Conservation (phyloP, 345 rosid species). For the Cochlearia excelsa region DNA sequence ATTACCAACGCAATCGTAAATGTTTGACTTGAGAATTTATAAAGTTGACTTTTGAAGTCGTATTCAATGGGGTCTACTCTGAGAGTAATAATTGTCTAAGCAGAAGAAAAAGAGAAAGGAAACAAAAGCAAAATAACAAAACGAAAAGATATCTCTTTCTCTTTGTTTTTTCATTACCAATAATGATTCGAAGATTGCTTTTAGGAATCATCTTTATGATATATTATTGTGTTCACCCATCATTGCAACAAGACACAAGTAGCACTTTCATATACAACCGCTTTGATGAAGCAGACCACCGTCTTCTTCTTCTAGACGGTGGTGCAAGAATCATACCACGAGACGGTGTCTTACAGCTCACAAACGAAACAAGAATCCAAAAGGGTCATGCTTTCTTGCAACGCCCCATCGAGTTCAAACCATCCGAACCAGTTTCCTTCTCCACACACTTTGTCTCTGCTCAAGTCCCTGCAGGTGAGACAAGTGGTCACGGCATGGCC, state of each 20-base stretch:
- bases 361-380: constrained; percentile 38
- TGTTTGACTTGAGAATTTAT: too few relatives aligned
- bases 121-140: constrained; percentile 3
- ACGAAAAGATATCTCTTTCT: constrained; percentile 9
- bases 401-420: constrained; percentile 39
- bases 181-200: constrained; percentile 32
- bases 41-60: too few relatives aligned
- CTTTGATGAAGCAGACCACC: constrained; percentile 36
- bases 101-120: constrained; percentile 8
- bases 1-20: too few relatives aligned
- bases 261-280: constrained; percentile 44
- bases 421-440: constrained; percentile 38
- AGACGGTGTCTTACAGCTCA: constrained; percentile 46
- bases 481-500: constrained; percentile 52
- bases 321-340: constrained; percentile 37
- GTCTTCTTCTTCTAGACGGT: constrained; percentile 32
- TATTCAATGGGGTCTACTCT: too few relatives aligned
- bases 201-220: constrained; percentile 13
- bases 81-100: too few relatives aligned
- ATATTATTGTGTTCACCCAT: constrained; percentile 20
- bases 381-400: constrained; percentile 46
- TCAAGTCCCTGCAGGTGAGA: constrained; percentile 23
- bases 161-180: constrained; percentile 9
- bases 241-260: constrained; percentile 27
- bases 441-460: constrained; percentile 45